Base-by-base conservation (phyloP, 1,284 basidiomycete species). In the Ustilago tritici region DNA sequence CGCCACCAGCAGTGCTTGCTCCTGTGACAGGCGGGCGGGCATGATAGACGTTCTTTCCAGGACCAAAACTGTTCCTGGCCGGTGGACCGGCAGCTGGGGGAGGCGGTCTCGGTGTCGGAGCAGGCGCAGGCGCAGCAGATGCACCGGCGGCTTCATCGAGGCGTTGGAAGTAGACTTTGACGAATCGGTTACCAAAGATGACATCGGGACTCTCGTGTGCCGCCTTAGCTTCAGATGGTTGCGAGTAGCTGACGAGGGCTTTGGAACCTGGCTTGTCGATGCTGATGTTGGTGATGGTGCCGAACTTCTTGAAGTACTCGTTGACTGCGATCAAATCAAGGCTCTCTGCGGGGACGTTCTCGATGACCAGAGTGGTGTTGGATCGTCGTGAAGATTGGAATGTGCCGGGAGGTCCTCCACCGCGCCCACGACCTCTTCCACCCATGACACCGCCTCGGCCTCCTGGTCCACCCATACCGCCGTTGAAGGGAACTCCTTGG, bases 181-280 rank as follows among this genome's bases (percentile, higher is more conserved):
- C 95, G 85, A 98, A 98, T 47, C 95, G 91, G 81, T 95, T 95
- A 17, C 91, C 92, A 84, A 98, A 97, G 32, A 98, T 92, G 17
- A 95, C 94, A 70, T 96, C 94, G 84, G 96, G 93, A 32, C 91
- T 92, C 85, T 93, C 93, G 92, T 95, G 95, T 0, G 95, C 95
- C 28, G 90, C 89, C 81, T 92, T 91, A 0, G 95, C 95, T 84
- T 95, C 93, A 28, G 90, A 90, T 81, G 95, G 94, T n/a, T 89
- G 90, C 19, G 91, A 89, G 86, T 96, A 98, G 77, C 92, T 93
- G 78, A 98, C 92, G 50, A 97, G 88, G 0, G 95, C 95, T 35
- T 88, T 86, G 82, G 93, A 93, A 46, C 89, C 89, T 40, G 89
- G 90, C n/a, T 87, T 87, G 85, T 98, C 95, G 65, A 98, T 91